Evolutionary conservation across 768 basidiomycete species (phyloP).

Genomic region (Mycena vulgaris): DNA sequence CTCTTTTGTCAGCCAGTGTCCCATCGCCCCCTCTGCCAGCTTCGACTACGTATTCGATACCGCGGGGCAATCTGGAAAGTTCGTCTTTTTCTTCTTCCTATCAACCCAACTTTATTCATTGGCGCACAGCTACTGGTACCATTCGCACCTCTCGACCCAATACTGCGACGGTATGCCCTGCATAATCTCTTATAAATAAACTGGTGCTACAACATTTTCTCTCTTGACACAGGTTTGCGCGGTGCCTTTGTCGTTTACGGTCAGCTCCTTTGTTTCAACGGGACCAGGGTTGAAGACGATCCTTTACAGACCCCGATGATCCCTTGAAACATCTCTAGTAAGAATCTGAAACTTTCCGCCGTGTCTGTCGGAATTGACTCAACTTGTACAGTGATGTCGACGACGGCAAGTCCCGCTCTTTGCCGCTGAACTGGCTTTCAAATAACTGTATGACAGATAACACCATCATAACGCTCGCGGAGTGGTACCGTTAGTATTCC

Average conservation of each 20-base stretch:
- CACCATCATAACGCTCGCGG: conserved; percentile 55
- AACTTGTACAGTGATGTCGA: conserved; percentile 49
- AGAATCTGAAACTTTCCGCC: too few species aligned
- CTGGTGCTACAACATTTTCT: too few species aligned
- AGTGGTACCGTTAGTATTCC: conserved; percentile 44
- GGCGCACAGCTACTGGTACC: conserved; percentile 56
- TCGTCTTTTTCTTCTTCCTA: conserved; percentile 29
- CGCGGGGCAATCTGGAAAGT: conserved; percentile 53
- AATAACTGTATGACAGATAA: conserved; percentile 35
- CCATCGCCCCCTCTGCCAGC: conserved; percentile 56
- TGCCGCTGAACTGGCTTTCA: conserved; percentile 26
- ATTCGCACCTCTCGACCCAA: conserved; percentile 63
- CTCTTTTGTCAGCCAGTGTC: conserved; percentile 52
- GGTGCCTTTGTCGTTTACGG: conserved; percentile 35
- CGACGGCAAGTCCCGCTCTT: conserved; percentile 47
- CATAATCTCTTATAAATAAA: too few species aligned
- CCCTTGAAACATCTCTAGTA: conserved; percentile 52
- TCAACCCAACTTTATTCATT: conserved; percentile 34
- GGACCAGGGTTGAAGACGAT: too few species aligned
- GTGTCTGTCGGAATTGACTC: not conserved
- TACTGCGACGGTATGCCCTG: conserved; percentile 67
- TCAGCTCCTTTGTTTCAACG: too few species aligned
- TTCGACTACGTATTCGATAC: conserved; percentile 56
- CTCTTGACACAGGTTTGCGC: conserved; percentile 3
- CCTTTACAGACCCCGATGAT: conserved; percentile 59